A percentile compares a stretch with the other conserved stretches of the same genome.
phyloP scores from a whole-genome alignment of 2,329 filamentous ascomycete species.

The Colletotrichum sp. region DNA sequence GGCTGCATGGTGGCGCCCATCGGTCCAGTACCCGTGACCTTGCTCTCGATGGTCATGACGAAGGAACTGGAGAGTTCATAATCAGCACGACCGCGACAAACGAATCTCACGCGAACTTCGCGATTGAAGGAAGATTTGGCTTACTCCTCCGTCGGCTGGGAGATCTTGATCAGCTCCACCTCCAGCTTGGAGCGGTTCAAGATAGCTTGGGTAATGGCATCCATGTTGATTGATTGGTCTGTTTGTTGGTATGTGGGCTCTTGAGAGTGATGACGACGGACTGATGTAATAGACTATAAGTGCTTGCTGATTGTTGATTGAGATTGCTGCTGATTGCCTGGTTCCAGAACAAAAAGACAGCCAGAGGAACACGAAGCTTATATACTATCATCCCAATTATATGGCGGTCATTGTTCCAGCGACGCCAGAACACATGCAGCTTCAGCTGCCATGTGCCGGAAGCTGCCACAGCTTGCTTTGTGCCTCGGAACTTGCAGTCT shows the following conservation, averaged over 20 bases:
- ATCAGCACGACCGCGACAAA: neutral
- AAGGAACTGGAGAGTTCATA: conserved; percentile 29
- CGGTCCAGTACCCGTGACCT: conserved; percentile 33
- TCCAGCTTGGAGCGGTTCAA: conserved; percentile 31
- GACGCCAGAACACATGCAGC: conserved; percentile 17
- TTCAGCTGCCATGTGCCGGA: conserved; percentile 7
- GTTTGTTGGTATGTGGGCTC: neutral
- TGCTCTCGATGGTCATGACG: conserved; percentile 31
- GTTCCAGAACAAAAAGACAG: neutral
- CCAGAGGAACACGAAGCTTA: neutral
- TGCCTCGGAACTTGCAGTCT: conserved; percentile 17
- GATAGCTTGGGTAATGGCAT: conserved; percentile 32
- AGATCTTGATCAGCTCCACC: conserved; percentile 33
- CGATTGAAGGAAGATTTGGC: neutral
- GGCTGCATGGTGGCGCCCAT: conserved; percentile 33
- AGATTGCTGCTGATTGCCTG: neutral
- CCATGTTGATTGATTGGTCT: conserved; percentile 22
- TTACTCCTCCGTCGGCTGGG: conserved; percentile 33
- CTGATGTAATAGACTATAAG: neutral
- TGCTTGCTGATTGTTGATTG: neutral
- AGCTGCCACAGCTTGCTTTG: neutral
- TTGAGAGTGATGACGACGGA: conserved; percentile 4
- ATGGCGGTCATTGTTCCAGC: neutral
- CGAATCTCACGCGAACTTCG: no score
- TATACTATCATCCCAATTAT: conserved; percentile 10